Evolutionary conservation across 2,329 filamentous ascomycete genomes (phyloP), one percentile per base, ranked within the genome.

Genomic region (Curvularia eragrostidis): DNA sequence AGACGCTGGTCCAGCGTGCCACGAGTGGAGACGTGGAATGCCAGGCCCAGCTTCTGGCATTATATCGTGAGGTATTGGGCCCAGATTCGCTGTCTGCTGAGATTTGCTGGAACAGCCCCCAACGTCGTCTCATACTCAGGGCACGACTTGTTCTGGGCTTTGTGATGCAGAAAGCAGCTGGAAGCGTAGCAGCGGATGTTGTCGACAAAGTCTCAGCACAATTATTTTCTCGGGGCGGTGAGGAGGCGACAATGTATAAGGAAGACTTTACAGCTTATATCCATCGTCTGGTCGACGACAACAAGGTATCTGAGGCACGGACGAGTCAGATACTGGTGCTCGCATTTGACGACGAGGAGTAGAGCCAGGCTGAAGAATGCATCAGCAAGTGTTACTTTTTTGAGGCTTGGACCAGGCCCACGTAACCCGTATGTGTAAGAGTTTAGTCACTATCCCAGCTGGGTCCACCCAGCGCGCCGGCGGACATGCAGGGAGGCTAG

Each of bases 381-480:
- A 19, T 24, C 5, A 12, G 2, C 21, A 47, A 26, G 44, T 23
- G 13, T 34, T n/a, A 36, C 13, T 36, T 18, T 18, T 18, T 26
- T 26, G 24, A 26, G 7, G 24, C 15, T 13, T 18, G 7, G 15
- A 8, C 15, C 13, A 13, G 15, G 13, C 34, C 34, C 18, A 24
- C 44, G 30, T 19, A 48, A 30, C 13, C 21, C 21, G 30, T n/a
- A 48, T 28, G 30, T 23, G 44, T 21, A 48, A 10, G 44, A 24
- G 28, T 26, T 48, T 48, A 56, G 53, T 51, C 41, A 54, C 13
- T 21, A 36, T 59, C 28, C 24, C 46, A 44, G 57, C 48, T 52
- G 52, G 48, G 54, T 58, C 61, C 55, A 63, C 55, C 48, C 48
- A 57, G 48, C 42, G 48, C 49, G 52, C 54, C 32, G 51, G 42